Percentiles rank a stretch among this genome's conserved stretches.
Evolutionary conservation across 2,329 filamentous ascomycete genomes (phyloP).

Genomic region (Colletotrichum godetiae): DNA sequence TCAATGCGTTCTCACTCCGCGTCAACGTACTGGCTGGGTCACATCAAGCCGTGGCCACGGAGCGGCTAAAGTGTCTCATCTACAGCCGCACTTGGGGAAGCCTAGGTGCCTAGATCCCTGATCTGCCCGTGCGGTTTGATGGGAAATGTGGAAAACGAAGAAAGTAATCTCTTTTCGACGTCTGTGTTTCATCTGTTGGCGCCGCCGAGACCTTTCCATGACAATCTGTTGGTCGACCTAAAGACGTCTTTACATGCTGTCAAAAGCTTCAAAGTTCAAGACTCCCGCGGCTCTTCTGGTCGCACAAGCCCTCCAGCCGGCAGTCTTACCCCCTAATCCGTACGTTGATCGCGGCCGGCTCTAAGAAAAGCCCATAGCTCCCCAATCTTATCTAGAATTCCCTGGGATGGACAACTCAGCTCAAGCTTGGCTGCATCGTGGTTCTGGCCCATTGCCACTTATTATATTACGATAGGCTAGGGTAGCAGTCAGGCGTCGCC

Average conservation of each 20-base stretch:
- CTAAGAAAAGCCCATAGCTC: neutral
- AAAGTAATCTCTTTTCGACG: neutral
- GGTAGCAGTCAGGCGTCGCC: neutral
- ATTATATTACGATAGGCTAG: neutral
- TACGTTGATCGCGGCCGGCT: neutral
- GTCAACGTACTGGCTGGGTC: neutral
- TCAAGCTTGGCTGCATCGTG: neutral
- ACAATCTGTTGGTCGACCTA: too few relatives aligned
- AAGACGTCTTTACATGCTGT: neutral
- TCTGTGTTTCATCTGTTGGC: constrained; percentile 1
- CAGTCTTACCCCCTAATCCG: neutral
- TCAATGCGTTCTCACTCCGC: too few relatives aligned
- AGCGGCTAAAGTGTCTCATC: neutral
- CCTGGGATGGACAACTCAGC: neutral
- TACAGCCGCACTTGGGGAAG: neutral
- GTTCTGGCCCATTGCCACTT: neutral
- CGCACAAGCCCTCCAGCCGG: too few relatives aligned
- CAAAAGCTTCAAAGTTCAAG: neutral
- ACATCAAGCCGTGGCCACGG: neutral
- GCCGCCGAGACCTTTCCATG: neutral
- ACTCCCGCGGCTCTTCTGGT: neutral
- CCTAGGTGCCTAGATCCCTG: neutral
- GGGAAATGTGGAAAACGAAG: neutral
- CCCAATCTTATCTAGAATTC: neutral
- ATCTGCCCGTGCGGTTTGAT: constrained; percentile 1